These are phyloP conservation scores for Gnaphalium uliginosum DNA, from an alignment of 129 eudicot genomes.

Conservation along the genomic window DNA sequence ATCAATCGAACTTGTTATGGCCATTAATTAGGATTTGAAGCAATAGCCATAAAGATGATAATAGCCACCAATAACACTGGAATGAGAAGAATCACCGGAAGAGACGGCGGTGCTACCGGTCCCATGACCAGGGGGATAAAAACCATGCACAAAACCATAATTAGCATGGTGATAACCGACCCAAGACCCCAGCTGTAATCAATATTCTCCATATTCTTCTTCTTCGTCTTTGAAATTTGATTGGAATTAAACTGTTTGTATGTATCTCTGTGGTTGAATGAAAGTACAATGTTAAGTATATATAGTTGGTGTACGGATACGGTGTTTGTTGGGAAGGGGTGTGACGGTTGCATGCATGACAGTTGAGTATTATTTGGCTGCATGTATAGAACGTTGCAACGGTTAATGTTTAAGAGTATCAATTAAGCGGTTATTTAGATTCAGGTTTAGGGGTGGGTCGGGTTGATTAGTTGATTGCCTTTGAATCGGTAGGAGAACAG, in stretches of 20 bases:
- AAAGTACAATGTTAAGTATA: no score
- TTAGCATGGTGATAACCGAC: constrained; percentile 38
- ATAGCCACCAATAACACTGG: constrained; percentile 43
- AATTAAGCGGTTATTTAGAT: no score
- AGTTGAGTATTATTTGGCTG: no score
- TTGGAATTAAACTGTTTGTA: background rate
- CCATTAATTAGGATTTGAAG: constrained; percentile 27
- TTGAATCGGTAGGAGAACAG: no score
- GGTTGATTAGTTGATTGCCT: no score
- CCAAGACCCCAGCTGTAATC: constrained; percentile 46
- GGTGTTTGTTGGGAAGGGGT: no score
- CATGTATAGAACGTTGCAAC: no score
- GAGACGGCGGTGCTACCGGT: constrained; percentile 47
- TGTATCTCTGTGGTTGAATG: no score
- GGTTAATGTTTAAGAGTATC: no score
- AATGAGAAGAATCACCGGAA: constrained; percentile 28
- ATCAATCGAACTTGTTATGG: background rate
- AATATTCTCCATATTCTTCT: constrained; percentile 6
- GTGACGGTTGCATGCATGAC: no score
- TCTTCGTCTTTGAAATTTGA: background rate
- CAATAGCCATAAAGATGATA: constrained; percentile 32
- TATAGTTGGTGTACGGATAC: no score
- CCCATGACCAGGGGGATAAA: constrained; percentile 49
- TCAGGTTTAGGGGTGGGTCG: no score
- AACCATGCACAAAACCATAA: constrained; percentile 32